Conservation (phyloP, 768 basidiomycete genomes). For the Leccinum ochraceum region DNA sequence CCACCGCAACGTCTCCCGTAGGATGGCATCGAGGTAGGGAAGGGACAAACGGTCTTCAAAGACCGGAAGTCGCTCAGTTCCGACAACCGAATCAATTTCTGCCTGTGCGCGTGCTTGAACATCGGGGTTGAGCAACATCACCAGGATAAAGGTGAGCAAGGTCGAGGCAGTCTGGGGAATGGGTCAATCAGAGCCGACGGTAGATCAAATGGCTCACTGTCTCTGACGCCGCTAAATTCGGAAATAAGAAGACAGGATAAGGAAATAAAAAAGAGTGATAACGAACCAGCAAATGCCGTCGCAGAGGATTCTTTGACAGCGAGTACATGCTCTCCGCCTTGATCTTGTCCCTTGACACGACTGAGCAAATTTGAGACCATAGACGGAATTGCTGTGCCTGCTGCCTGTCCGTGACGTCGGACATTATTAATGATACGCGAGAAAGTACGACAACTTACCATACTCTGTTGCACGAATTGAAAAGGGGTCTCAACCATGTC, state of each 20-base stretch:
- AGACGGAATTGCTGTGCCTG: constrained; percentile 26
- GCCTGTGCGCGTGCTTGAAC: constrained; percentile 40
- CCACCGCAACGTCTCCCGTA: constrained; percentile 39
- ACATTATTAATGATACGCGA: background rate
- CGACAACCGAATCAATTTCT: constrained; percentile 37
- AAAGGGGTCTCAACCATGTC: constrained; percentile 35
- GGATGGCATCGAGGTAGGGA: constrained; percentile 31
- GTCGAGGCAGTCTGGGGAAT: constrained; percentile 33
- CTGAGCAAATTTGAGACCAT: constrained; percentile 30
- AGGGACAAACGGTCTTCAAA: constrained; percentile 31
- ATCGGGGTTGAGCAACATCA: constrained; percentile 40
- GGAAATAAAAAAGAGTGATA: background rate
- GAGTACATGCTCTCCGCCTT: constrained; percentile 9
- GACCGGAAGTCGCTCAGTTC: constrained; percentile 31
- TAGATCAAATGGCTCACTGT: constrained; percentile 17
- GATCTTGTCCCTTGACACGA: constrained; percentile 10
- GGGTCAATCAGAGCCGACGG: background rate
- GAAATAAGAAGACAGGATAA: background rate
- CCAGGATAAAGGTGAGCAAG: constrained; percentile 33
- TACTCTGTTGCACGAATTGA: constrained; percentile 30
- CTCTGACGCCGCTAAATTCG: constrained; percentile 28
- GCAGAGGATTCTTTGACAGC: constrained; percentile 32
- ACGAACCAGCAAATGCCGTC: constrained; percentile 33
- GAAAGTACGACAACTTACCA: constrained; percentile 25
- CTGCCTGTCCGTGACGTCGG: constrained; percentile 15